A percentile compares a stretch with the other conserved stretches of the same genome.
Conservation (phyloP, 257 asterid genomes). For the Schizonepeta tenuifolia region DNA sequence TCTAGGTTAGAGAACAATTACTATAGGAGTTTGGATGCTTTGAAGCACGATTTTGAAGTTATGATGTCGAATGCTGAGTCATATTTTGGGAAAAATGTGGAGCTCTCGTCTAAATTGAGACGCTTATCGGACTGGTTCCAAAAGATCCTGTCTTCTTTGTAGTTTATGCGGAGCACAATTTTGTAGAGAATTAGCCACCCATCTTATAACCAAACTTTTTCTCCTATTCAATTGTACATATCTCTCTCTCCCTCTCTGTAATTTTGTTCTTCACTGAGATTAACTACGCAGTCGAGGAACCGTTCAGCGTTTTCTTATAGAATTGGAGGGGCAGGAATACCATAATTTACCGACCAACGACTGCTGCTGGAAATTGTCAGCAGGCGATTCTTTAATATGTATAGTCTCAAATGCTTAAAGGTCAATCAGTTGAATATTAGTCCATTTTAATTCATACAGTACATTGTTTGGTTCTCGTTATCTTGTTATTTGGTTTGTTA, state of each 20-base stretch:
- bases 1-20: slow-evolving; percentile 80
- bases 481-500: background rate
- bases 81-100: slow-evolving; percentile 64
- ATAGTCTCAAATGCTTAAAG: slow-evolving; percentile 27
- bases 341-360: slow-evolving; percentile 31
- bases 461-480: slow-evolving; percentile 5
- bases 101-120: slow-evolving; percentile 53
- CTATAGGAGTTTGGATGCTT: slow-evolving; percentile 78
- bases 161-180: slow-evolving; percentile 54
- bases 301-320: slow-evolving; percentile 24
- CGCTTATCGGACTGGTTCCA: slow-evolving; percentile 79
- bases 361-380: slow-evolving; percentile 37
- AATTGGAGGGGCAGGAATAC: slow-evolving; percentile 35
- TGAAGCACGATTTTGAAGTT: slow-evolving; percentile 80
- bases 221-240: slow-evolving; percentile 38
- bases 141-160: slow-evolving; percentile 51
- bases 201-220: slow-evolving; percentile 10
- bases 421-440: slow-evolving; percentile 17
- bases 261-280: slow-evolving; percentile 30
- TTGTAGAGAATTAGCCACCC: slow-evolving; percentile 60
- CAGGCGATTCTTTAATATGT: slow-evolving; percentile 44
- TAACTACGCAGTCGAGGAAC: slow-evolving; percentile 30
- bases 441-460: background rate
- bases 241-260: background rate
- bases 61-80: slow-evolving; percentile 72